Evolutionary conservation across 139 green algal species (phyloP), one percentile per base, ranked within the genome.

Genomic region (Parachlorella kessleri): DNA sequence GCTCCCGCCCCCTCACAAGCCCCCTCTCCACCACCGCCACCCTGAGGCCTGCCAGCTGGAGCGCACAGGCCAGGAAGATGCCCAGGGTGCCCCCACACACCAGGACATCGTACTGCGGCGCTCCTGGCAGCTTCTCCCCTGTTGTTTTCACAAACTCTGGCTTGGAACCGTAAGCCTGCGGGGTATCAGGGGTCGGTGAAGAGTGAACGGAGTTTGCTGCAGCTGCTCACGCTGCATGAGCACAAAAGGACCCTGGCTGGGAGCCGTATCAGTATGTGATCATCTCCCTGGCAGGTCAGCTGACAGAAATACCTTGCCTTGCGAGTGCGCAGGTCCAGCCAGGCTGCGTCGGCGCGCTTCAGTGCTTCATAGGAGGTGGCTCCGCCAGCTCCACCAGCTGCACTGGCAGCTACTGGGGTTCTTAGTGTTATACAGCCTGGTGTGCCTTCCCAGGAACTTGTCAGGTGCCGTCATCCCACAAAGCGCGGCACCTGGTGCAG

Each of bases 31-130:
- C 76, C n/a, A 99, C 88, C 5, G 88, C 93, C 38, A 98, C 95
- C 37, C 84, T 81, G 55, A 91, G 67, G 5, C 95, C 96, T 32
- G 79, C 59, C 14, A 81, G 41, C 54, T 93, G 90, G 59, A 99
- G 84, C 26, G 92, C 87, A 4, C 78, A 79, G 0, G 96, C 96
- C 10, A 95, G 53, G 41, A 99, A 97, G 64, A 96, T 90, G 48
- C 94, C 94, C 48, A 98, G 86, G 36, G 95, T 98, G 32, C 96
- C 96, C 0, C 96, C 96, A 67, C 90, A 97, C 59, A 99, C 92
- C 10, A 91, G 78, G 2, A 88, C 86, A 70, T 91, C 84, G 70
- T 76, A 76, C 9, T 75, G 24, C 3, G 79, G 36, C 14, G 77
- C n/a, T 0, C n/a, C 33, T 1, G 39, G 54, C 66, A 94, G 65